Evolutionary conservation across 306 rosid species (phyloP), one percentile per base, ranked within the genome.

Genomic region (Delonix regia): DNA sequence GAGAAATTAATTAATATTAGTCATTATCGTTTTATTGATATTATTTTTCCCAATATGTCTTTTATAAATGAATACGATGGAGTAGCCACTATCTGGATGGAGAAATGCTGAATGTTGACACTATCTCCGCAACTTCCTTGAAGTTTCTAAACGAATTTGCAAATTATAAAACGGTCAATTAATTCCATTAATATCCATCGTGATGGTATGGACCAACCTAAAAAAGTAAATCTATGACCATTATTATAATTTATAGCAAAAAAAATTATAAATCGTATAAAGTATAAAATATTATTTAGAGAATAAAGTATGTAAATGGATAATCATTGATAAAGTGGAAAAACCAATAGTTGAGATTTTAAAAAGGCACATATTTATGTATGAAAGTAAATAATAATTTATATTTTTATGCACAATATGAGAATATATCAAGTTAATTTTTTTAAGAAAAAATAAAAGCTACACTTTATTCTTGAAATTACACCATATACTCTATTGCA

Each of bases 41-140:
- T 71, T 78, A 12, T 69, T 73, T 84, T 60, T 69, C 61, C 73
- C 72, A 61, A 67, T 62, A 76, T 82, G 83, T 81, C 61, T 52
- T 72, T 69, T 84, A 74, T 45, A 14, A 9, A 52, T 47, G 82
- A 80, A 76, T 65, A 75, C 28, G 82, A 84, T 69, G 87, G 86
- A 84, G 67, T 52, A 76, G 74, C 83, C 71, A 57, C 86, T 79
- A 52, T 49, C 30, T 25, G 68, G 81, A 84, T 69, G 74, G 83
- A 52, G 75, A 51, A 18, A 38, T 82, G 79, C 41, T 49, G 77
- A 75, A 72, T 81, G 53, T 42, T 78, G 83, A 81, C 86, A 84
- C 74, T 36, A 41, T 77, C 68, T 56, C 74, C 51, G 86, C 80
- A 88, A 11, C 80, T 83, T 85, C 91, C 81, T 47, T 83, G 89